Base-by-base conservation (phyloP, 495 filamentous ascomycete genomes). In the Jackrogersella minutella region DNA sequence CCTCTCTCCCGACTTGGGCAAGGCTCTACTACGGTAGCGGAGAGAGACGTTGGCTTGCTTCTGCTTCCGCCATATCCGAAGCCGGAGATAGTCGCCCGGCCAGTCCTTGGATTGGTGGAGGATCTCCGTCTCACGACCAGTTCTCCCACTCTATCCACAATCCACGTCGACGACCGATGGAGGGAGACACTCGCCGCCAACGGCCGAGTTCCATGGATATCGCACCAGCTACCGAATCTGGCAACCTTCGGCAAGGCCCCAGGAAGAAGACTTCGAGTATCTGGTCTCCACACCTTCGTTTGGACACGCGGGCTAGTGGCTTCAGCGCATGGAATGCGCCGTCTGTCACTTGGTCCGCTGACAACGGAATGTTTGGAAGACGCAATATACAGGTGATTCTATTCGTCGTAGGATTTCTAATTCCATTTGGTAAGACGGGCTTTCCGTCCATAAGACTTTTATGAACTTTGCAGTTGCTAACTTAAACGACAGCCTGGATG, bases 361-460 rank as follows among this genome's bases (percentile, higher is more conserved):
- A 87, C 64, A 80, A 84, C 17, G 71, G 87, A 9, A 53, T 87
- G 4, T 80, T 90, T 69, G 89, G 87, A 37, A 85, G 86, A 43
- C 82, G 91, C 54, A 94, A 94, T 75, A 77, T 87, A 33, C 95
- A 99, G 77, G 86, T 97, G 13, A 78, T 95, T 69, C 78, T 93
- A n/a, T 99, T 99, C 75, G 88, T 89, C 57, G 17, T 93, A 52
- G 95, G 95, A 5, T 98, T 97, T 71, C 76, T 97, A 52, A 88
- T 93, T 69, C 94, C 95, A 13, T 79, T 95, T 51, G 86, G 90
- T 91, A 78, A 75, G 87, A 78, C 33, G 0, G 9, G 14, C 19
- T 46, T 41, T 3, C 5, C 9, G 9, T 8, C 22, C 5, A 43
- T 13, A 26, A 21, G 17, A 26, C 26, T 7, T 30, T 30, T n/a